phyloP scores from a whole-genome alignment of 768 basidiomycete species.

The Lyophyllum decastes region DNA sequence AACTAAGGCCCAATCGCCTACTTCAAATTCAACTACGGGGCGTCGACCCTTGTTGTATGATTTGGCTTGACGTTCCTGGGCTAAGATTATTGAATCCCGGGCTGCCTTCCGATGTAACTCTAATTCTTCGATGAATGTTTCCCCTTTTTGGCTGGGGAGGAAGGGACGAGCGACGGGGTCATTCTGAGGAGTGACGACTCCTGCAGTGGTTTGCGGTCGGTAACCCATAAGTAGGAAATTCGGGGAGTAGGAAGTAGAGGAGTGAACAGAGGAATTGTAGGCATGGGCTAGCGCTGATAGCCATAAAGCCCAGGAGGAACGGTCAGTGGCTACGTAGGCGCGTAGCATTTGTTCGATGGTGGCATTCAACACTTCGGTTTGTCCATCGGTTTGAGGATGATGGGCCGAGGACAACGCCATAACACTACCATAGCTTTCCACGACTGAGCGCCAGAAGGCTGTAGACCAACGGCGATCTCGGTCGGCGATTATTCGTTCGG shows the following conservation, averaged over 20 bases:
- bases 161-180: neutral
- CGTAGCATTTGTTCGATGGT: conserved; percentile 21
- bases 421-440: neutral
- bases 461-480: neutral
- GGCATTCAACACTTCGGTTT: conserved; percentile 16
- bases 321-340: conserved; percentile 25
- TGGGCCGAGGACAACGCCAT: neutral
- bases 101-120: neutral
- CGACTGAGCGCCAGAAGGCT: conserved; percentile 12
- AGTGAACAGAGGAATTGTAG: conserved; percentile 29
- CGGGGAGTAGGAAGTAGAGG: conserved; percentile 25
- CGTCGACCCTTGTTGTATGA: neutral
- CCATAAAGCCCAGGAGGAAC: conserved; percentile 27
- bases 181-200: neutral
- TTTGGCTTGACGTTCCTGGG: neutral
- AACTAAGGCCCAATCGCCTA: conserved; percentile 10
- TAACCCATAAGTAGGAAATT: conserved; percentile 30
- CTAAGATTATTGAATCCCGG: neutral
- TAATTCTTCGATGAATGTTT: neutral
- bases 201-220: conserved; percentile 12
- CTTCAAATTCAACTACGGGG: conserved; percentile 9
- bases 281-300: conserved; percentile 26
- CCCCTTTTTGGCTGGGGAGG: neutral
- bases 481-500: neutral
- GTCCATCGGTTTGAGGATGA: conserved; percentile 40